Conservation (phyloP, 441 rosid species). For the Brassica hybrid region DNA sequence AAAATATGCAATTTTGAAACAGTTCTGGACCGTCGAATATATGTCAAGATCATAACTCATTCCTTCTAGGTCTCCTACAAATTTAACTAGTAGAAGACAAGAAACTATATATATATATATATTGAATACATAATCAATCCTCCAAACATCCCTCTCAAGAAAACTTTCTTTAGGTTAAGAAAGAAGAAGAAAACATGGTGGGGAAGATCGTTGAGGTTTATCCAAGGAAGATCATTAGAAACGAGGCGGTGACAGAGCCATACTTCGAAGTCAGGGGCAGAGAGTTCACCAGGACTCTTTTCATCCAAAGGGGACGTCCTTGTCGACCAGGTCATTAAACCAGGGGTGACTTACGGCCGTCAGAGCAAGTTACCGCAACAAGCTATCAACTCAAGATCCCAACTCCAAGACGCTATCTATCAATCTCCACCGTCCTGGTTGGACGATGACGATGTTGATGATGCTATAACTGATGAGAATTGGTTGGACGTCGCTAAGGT, state of each 20-base stretch:
- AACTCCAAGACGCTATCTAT: conserved; percentile 3
- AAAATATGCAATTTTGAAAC: background rate
- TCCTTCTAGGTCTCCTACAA: background rate
- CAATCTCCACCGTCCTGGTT: background rate
- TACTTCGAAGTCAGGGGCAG: background rate
- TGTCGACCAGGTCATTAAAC: background rate
- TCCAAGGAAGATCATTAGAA: background rate
- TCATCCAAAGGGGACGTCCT: background rate
- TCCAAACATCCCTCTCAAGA: background rate
- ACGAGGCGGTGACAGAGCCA: background rate
- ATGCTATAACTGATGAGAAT: background rate
- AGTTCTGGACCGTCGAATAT: background rate
- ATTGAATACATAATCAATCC: background rate
- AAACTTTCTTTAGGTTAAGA: no score
- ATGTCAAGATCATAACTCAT: background rate
- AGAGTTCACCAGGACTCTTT: background rate
- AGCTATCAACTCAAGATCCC: background rate
- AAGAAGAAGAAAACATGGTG: no score
- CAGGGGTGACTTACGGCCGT: background rate
- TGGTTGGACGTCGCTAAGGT: background rate
- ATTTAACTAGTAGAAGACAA: background rate
- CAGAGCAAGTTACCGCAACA: background rate
- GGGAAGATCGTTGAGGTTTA: background rate
- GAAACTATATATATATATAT: background rate
- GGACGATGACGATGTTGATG: background rate